Percentiles rank a stretch among this genome's conserved stretches.
phyloP scores from a whole-genome alignment of 1,284 basidiomycete genomes.

The Sporisorium exsertum region DNA sequence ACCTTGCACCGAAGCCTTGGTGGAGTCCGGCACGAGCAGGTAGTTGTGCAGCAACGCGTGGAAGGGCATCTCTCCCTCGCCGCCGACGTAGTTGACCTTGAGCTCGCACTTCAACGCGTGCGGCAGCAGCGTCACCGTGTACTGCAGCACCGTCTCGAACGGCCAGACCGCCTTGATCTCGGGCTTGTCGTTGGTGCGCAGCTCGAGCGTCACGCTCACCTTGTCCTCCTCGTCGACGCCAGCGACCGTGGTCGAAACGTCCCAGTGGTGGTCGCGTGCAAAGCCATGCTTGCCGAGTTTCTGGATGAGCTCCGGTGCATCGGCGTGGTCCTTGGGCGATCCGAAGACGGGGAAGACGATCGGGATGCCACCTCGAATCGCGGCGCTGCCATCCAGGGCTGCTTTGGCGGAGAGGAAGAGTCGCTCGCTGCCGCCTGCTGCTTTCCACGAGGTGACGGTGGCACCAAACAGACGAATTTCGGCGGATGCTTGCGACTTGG shows the following conservation, averaged over 20 bases:
- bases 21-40: constrained; percentile 61
- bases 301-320: constrained; percentile 39
- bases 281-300: constrained; percentile 59
- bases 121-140: constrained; percentile 50
- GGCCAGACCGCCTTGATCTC: constrained; percentile 43
- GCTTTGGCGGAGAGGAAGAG: constrained; percentile 58
- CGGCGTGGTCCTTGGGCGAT: constrained; percentile 44
- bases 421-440: constrained; percentile 50
- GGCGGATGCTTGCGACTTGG: constrained; percentile 44
- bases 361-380: constrained; percentile 62
- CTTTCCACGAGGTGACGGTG: constrained; percentile 62
- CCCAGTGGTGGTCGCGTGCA: constrained; percentile 54
- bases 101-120: constrained; percentile 59
- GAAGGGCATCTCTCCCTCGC: constrained; percentile 63
- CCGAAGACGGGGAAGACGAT: constrained; percentile 65
- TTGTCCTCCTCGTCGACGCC: constrained; percentile 37
- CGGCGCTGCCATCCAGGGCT: constrained; percentile 50
- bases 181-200: constrained; percentile 39
- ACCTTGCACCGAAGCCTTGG: constrained; percentile 46
- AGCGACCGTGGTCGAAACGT: constrained; percentile 21
- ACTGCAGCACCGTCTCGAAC: constrained; percentile 39
- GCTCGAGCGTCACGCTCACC: constrained; percentile 45
- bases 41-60: constrained; percentile 70
- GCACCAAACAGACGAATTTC: constrained; percentile 59
- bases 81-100: constrained; percentile 56